A percentile compares a stretch with the other conserved stretches of the same genome.
Conservation (phyloP, 1,284 basidiomycete genomes). For the Coriolopsis trogii region DNA sequence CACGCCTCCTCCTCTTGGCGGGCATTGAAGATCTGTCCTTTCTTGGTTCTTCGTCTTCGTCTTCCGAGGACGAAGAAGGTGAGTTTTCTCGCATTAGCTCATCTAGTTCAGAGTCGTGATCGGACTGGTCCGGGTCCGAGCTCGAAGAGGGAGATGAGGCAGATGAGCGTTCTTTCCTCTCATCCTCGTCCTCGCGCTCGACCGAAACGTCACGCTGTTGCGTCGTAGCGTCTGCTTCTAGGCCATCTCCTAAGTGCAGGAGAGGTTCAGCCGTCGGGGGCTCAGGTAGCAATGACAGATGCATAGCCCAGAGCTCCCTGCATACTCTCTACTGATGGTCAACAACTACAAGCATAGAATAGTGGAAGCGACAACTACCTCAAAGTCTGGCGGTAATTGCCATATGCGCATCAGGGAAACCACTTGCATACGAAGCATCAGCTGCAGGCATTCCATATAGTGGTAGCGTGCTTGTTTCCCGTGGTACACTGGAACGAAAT, state of each 20-base stretch:
- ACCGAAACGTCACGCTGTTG: slow-evolving; percentile 2
- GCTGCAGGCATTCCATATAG: slow-evolving; percentile 82
- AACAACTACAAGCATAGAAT: background rate
- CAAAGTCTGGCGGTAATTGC: slow-evolving; percentile 77
- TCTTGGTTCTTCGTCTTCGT: slow-evolving; percentile 33
- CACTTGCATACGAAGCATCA: slow-evolving; percentile 78
- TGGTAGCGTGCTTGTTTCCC: slow-evolving; percentile 75
- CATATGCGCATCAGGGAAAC: slow-evolving; percentile 64
- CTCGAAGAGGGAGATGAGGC: slow-evolving; percentile 22
- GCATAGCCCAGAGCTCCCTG: slow-evolving; percentile 80
- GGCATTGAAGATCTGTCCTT: slow-evolving; percentile 11
- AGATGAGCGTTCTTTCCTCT: slow-evolving; percentile 14
- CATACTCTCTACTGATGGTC: slow-evolving; percentile 61
- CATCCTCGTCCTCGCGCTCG: slow-evolving; percentile 27
- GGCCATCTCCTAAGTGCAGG: slow-evolving; percentile 42
- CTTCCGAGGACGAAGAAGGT: slow-evolving; percentile 49
- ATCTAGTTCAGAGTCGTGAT: slow-evolving; percentile 50
- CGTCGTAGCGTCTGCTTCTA: slow-evolving; percentile 12
- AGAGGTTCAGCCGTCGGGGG: slow-evolving; percentile 66
- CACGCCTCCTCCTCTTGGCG: slow-evolving; percentile 12
- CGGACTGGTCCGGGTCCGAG: slow-evolving; percentile 22
- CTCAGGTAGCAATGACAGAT: slow-evolving; percentile 65
- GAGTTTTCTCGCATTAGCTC: slow-evolving; percentile 59
- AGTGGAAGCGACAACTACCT: slow-evolving; percentile 50
- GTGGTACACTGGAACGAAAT: slow-evolving; percentile 68